A percentile compares a stretch with the other conserved stretches of the same genome.
phyloP scores from a whole-genome alignment of 176 grass and related monocot genomes.

The barley (Hordeum vulgare) region MorexV3_pseudomolecules_assembly NC_058523.1:447910943-447911442 shows the following conservation, averaged over 20 bases:
- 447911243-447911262: not conserved
- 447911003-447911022: not conserved
- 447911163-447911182: slow-evolving; percentile 7
- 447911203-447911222: slow-evolving; percentile 26
- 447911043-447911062: slow-evolving; percentile 7
- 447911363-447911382: not conserved
- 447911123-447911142: not conserved
- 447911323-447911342: not conserved
- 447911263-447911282: not conserved
- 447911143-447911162: slow-evolving; percentile 19
- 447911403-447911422: not conserved
- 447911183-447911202: not conserved
- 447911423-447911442: not conserved
- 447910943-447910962: slow-evolving; percentile 6
- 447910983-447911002: slow-evolving; percentile 10
- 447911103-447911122: slow-evolving; percentile 24
- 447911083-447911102: slow-evolving; percentile 37
- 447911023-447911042: slow-evolving; percentile 6
- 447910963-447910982: not conserved
- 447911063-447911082: slow-evolving; percentile 16
- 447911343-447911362: not conserved
- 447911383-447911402: not conserved
- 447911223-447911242: slow-evolving; percentile 19
- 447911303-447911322: slow-evolving; percentile 16
- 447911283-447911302: slow-evolving; percentile 22